Percentiles rank a stretch among this genome's conserved stretches.
Evolutionary conservation across 176 grass and related monocot species (phyloP).

Genomic region (Eragrostis nindensis): DNA sequence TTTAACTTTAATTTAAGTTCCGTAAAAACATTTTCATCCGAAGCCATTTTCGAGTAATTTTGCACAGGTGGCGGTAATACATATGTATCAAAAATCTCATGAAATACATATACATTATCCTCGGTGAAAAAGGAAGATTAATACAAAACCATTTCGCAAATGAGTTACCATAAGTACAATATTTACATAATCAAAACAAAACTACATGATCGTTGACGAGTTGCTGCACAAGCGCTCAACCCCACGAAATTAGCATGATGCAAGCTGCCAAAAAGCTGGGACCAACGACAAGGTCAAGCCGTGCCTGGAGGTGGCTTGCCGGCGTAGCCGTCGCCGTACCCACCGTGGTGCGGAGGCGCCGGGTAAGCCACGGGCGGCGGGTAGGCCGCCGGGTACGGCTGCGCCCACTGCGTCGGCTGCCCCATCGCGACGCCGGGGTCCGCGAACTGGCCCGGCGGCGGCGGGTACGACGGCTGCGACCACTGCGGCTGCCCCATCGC

Average conservation of each 20-base stretch:
- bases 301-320: constrained; percentile 14
- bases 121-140: too few species aligned
- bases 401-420: constrained; percentile 28
- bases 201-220: too few species aligned
- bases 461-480: constrained; percentile 11
- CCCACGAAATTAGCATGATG: background rate
- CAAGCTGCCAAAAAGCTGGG: background rate
- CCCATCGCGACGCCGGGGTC: constrained; percentile 30
- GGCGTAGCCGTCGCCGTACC: constrained; percentile 25
- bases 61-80: too few species aligned
- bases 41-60: too few species aligned
- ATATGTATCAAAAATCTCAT: too few species aligned
- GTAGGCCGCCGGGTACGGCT: constrained; percentile 19
- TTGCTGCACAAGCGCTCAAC: too few species aligned
- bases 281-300: background rate
- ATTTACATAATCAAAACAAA: too few species aligned
- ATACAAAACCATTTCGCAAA: too few species aligned
- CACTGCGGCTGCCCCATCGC: constrained; percentile 31
- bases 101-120: too few species aligned
- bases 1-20: too few species aligned
- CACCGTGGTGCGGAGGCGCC: background rate
- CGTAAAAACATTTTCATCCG: too few species aligned
- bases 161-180: too few species aligned
- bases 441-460: background rate
- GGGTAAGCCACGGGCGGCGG: constrained; percentile 17